Base-by-base conservation (phyloP, 2,329 filamentous ascomycete genomes). In the Xylariaceae sp. region DNA sequence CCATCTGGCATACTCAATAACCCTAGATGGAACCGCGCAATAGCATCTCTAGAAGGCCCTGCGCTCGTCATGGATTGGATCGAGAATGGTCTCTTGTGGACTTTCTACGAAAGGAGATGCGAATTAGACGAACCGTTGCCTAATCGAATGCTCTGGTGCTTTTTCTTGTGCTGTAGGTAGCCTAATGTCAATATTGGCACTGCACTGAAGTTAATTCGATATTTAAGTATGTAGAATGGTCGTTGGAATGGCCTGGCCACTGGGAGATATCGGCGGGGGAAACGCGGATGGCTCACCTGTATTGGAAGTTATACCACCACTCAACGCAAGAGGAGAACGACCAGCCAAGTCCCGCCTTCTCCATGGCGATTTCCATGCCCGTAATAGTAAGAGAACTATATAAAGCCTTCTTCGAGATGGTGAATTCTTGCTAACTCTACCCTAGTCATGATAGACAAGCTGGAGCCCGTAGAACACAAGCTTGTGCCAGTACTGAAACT, bases 61-160 rank as follows among this genome's bases (percentile, higher is more conserved):
- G 47, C 47, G 1, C 28, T 67, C 12, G n/a, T 65, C 4, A 60
- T 62, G 28, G 61, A 66, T 8, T 66, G 64, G 65, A 62, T 67
- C 16, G 59, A 57, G 2, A 63, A 65, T 16, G 62, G 64, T 8
- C 47, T 63, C 3, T 2, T 67, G 7, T 47, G 45, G 26, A 53
- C 52, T 21, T 58, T 66, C 17, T 26, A 60, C 16, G 47, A 53
- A 4, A 62, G 47, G 24, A 33, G 51, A 19, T 36, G 45, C 8
- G 59, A 61, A 16, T 49, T 48, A 40, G 44, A 43, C 5, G 23
- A 58, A 7, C 65, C 65, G 5, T 44, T 66, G 6, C 64, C 65
- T 4, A 67, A 67, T 26, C 51, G 65, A 41, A 41, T 67, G 47
- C 62, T 67, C n/a, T 67, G 65, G 65, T 57, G 46, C 23, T 31